These are phyloP conservation scores for Nyssa sinensis DNA, from an alignment of 148 eudicot genomes.

Conservation along the genomic window DNA sequence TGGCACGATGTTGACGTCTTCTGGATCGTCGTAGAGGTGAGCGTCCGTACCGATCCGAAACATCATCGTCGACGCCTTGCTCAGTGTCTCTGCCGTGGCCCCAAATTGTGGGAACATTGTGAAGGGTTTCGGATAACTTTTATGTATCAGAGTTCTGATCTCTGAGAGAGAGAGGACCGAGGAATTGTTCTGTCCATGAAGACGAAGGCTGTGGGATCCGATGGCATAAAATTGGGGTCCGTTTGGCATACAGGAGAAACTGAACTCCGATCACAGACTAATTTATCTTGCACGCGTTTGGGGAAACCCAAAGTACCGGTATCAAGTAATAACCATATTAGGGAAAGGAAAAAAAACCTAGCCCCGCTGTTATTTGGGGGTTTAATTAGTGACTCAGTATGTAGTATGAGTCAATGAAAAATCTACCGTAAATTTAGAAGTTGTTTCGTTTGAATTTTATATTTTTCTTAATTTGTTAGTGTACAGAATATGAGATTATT, in stretches of 20 bases:
- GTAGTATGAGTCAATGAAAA: no score
- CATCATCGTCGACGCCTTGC: slow-evolving; percentile 90
- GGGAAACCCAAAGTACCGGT: no score
- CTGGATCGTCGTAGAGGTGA: slow-evolving; percentile 97
- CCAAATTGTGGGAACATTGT: slow-evolving; percentile 81
- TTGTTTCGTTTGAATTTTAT: no score
- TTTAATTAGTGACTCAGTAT: no score
- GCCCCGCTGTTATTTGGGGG: no score
- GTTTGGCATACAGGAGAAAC: background rate
- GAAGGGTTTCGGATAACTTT: background rate
- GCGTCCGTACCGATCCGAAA: slow-evolving; percentile 98
- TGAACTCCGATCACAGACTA: background rate
- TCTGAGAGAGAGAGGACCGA: background rate
- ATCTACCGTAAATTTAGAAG: no score
- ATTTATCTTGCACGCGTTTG: background rate
- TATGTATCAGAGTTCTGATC: slow-evolving; percentile 4
- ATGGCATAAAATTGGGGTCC: background rate
- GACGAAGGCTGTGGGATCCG: background rate
- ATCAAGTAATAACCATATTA: no score
- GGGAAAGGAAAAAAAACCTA: no score
- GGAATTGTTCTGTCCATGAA: no score
- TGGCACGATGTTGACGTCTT: slow-evolving; percentile 78
- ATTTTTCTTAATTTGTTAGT: no score
- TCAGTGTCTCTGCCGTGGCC: slow-evolving; percentile 71
- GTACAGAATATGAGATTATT: no score